Percentiles rank a stretch among this genome's conserved stretches.
These are phyloP conservation scores for Irpex lacteus DNA, from an alignment of 1,284 basidiomycete species.

Conservation along the genomic window DNA sequence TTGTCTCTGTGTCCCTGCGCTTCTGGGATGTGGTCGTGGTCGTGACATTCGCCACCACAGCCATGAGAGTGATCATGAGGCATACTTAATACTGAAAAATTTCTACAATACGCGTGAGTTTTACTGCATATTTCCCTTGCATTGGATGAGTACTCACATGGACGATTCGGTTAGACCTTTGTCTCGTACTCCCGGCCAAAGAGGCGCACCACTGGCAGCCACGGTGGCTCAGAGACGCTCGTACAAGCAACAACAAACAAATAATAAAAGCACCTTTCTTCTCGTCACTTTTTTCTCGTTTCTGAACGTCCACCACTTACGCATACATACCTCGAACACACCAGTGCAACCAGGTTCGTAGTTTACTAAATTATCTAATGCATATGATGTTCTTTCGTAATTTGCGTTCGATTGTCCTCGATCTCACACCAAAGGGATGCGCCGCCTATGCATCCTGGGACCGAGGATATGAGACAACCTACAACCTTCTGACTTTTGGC, in stretches of 20 bases:
- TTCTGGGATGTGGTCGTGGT: conserved; percentile 33
- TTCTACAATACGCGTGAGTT: neutral
- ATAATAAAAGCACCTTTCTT: neutral
- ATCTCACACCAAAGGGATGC: conserved; percentile 62
- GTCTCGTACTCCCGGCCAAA: no score
- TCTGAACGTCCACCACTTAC: neutral
- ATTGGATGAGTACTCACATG: neutral
- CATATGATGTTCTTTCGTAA: conserved; percentile 70
- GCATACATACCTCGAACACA: neutral
- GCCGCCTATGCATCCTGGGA: conserved; percentile 73
- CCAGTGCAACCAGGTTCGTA: neutral
- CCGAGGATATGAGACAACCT: conserved; percentile 65
- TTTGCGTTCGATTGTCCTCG: conserved; percentile 76
- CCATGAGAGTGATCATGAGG: conserved; percentile 43
- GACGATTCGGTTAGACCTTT: neutral
- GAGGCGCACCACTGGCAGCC: no score
- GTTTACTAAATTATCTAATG: neutral
- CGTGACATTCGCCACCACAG: conserved; percentile 52
- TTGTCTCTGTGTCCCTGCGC: conserved; percentile 65
- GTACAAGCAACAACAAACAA: neutral
- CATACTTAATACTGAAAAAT: conserved; percentile 25
- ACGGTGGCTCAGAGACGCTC: neutral
- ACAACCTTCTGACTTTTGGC: conserved; percentile 38
- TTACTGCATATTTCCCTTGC: neutral
- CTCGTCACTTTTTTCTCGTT: neutral